Evolutionary conservation across 148 eudicot genomes (phyloP), one percentile per base, ranked within the genome.

Genomic region (Camellia japonica): DNA sequence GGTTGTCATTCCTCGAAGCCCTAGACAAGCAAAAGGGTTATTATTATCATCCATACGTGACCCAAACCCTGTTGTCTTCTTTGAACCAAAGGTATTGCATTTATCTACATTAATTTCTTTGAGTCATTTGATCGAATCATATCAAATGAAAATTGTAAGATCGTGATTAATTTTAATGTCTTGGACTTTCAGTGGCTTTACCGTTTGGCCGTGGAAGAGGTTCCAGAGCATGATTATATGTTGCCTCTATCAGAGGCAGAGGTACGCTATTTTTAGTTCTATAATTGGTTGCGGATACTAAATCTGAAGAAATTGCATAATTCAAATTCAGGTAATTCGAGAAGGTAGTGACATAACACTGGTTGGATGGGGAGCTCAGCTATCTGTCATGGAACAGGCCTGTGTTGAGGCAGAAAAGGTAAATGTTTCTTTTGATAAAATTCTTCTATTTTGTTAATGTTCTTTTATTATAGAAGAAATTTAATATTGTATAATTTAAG

Each of bases 301-400:
- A 38, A n/a, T 55, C 78, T 82, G 70, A 82, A 46, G 67, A 63
- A 56, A 64, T 72, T 19, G 5, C 14, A 13, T 49, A 20, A 74
- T 68, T 68, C 18, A 70, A 62, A 67, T 75, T 52, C 85, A 96
- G 98, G 94, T 96, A 78, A 88, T 96, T 56, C 86, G 92, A 74
- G 94, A 96, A 88, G 99, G 99, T 51, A 89, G 84, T 82, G 98
- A 96, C 86, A 92, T 96, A 74, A 94, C 99, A 75, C 91, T 96
- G 66, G 95, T 96, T 71, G 98, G 99, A 63, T 93, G 98, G 99
- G 99, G 99, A 82, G 98, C 98, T 79, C 98, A 96, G 86, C 87
- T 93, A 54, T 83, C 94, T 81, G 82, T 91, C 83, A 89, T 96
- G 97, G 92, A 89, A 84, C 92, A 94, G 80, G 99, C 98, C 79